Evolutionary conservation across 2,329 filamentous ascomycete species (phyloP), one percentile per base, ranked within the genome.

Genomic region (Trichoderma sp.): DNA sequence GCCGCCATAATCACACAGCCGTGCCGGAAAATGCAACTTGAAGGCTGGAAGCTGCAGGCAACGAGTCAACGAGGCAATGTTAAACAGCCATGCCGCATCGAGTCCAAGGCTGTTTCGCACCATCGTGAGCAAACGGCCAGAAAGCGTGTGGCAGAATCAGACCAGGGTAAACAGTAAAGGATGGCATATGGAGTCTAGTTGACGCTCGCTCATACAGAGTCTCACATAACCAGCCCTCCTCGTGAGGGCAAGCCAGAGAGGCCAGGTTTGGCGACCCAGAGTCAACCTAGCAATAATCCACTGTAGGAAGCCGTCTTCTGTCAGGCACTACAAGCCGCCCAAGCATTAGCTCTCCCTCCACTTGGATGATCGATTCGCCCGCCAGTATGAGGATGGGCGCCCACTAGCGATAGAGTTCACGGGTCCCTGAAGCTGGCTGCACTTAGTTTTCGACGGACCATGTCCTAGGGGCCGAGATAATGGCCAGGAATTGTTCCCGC

Each of bases 391-490:
- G 29, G 40, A 43, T n/a, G 43, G 60, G 33, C 21, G 21, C 60
- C n/a, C 60, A 27, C 60, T 64, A 65, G 35, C 27, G 35, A 65
- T 65, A 57, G 62, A 57, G 62, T 65, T 56, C 62, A 53, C 62
- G 62, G 52, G 63, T 66, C 63, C 55, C 63, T 58, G 59, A 43
- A 27, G 43, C 43, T 27, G 59, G n/a, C 29, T 52, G 40, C 53
- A 31, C 43, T 58, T 66, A 58, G 55, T 29, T 49, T 37, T 35
- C 8, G 63, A 52, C 53, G 53, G 31, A 43, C 29, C 27, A n/a
- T 47, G 35, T n/a, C 21, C 11, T 58, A 49, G 37, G 29, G 24
- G 37, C 53, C 53, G 19, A 58, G n/a, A 31, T 33, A 58, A 35
- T 35, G 58, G 52, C 35, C 37, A 49, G 61, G 61, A 43, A 5